Base-by-base conservation (phyloP, 2,329 filamentous ascomycete genomes). In the Alternaria triticimaculans region DNA sequence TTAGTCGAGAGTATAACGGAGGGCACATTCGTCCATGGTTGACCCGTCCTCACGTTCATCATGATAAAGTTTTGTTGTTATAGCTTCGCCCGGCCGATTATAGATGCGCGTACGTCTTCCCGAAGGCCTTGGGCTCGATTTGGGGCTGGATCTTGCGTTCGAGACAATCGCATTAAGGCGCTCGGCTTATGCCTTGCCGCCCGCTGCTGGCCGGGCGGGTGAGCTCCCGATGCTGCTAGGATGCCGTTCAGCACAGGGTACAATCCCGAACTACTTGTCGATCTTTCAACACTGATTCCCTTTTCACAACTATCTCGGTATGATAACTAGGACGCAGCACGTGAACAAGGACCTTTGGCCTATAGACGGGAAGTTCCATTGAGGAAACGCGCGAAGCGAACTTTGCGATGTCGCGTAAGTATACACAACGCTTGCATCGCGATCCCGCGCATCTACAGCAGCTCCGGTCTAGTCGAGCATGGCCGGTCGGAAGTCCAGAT, bases 1-100 rank as follows among this genome's bases (percentile, higher is more conserved):
- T 49, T 72, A 63, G 72, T 66, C 70, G 66, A 65, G 62, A 49
- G 50, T 58, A 65, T 37, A 55, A 66, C 63, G 58, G 55, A 44
- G 67, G 60, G 54, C 62, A 63, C 65, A 69, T 58, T 54, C 57
- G 48, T 49, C 57, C 48, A 65, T 53, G 64, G 67, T 62, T 68
- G 69, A 50, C 21, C 62, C 60, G 14, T 41, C 43, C 63, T 66
- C 57, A 57, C 60, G 70, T 67, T 71, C 60, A 37, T 33, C 18
- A 58, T 50, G 45, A 64, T 65, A 60, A 64, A 62, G 62, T 53
- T 57, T 28, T 58, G 57, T 53, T 60, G 49, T 55, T 73, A 70
- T 68, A 59, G 54, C 61, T 62, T 65, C 45, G 57, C 23, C 62
- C 56, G 65, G 37, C 51, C 55, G 58, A 67, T 46, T 73, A 73